Conservation (phyloP, 129 eudicot species). For the Saposhnikovia divaricata region DNA sequence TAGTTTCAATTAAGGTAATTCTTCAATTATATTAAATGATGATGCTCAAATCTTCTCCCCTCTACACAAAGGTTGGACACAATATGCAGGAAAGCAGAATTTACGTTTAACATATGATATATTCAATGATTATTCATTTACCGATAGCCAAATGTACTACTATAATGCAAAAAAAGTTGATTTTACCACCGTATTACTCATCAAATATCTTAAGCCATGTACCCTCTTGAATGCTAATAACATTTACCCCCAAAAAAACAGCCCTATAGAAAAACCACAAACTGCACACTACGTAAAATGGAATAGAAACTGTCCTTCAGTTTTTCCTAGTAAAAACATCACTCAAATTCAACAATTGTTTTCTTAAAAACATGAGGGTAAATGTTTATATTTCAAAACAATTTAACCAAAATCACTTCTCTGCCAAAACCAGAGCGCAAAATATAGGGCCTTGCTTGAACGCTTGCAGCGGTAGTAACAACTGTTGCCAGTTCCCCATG, state of each 20-base stretch:
- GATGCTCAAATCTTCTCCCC: not conserved
- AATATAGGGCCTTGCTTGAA: not conserved
- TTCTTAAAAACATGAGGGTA: conserved; percentile 14
- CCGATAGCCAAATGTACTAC: not conserved
- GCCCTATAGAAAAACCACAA: not conserved
- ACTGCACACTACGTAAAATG: conserved; percentile 10
- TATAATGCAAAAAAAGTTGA: not conserved
- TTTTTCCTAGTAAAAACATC: conserved; percentile 6
- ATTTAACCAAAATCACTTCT: conserved; percentile 5
- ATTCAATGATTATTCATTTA: not conserved
- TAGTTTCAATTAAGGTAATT: not conserved
- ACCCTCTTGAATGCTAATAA: conserved; percentile 13
- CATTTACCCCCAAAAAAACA: not conserved
- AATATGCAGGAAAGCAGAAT: not conserved
- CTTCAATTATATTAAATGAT: not conserved
- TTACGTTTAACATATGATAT: not conserved
- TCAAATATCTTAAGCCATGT: not conserved
- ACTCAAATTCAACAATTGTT: conserved; percentile 19
- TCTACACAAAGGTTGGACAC: not conserved
- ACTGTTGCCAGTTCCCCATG: not conserved
- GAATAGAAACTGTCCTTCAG: conserved; percentile 2
- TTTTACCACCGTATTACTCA: not conserved
- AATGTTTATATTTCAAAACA: conserved; percentile 17
- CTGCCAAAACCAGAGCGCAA: conserved; percentile 1
- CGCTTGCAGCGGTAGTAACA: not conserved